phyloP scores from a whole-genome alignment of 1,284 basidiomycete species.

The Cutaneotrichosporon spelunceum region DNA sequence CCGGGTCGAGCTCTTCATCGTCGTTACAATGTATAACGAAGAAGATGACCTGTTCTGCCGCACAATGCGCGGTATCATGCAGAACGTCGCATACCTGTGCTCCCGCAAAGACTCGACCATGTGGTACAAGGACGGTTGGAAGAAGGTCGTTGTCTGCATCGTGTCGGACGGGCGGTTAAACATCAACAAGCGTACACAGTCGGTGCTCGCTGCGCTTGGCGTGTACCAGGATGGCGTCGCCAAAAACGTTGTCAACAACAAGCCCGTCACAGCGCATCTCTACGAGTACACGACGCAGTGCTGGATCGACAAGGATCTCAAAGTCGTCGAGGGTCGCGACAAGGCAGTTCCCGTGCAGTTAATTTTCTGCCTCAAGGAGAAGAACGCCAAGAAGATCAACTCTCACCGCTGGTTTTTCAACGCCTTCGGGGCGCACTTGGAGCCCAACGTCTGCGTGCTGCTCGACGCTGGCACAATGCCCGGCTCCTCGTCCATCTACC shows the following conservation, averaged over 20 bases:
- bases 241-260: constrained; percentile 83
- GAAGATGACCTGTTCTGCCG: constrained; percentile 73
- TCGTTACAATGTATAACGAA: constrained; percentile 77
- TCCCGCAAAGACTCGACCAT: constrained; percentile 63
- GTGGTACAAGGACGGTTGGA: constrained; percentile 96
- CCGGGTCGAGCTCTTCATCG: constrained; percentile 74
- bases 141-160: constrained; percentile 69
- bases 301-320: constrained; percentile 72
- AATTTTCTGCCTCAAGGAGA: constrained; percentile 92
- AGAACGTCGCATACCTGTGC: constrained; percentile 58
- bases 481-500: constrained; percentile 82
- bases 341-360: constrained; percentile 84
- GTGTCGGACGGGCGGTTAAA: constrained; percentile 77
- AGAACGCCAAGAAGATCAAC: constrained; percentile 74
- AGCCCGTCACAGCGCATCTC: constrained; percentile 83
- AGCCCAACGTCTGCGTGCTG: constrained; percentile 88
- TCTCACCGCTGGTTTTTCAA: constrained; percentile 84
- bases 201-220: constrained; percentile 82
- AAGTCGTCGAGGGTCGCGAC: constrained; percentile 66
- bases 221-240: constrained; percentile 84
- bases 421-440: constrained; percentile 29
- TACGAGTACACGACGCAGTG: constrained; percentile 93
- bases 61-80: constrained; percentile 90
- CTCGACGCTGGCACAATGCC: constrained; percentile 94
- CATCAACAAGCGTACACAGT: constrained; percentile 79